These are phyloP conservation scores for Rostrohypoxylon terebratum DNA, from an alignment of 495 filamentous ascomycete genomes.

Conservation along the genomic window DNA sequence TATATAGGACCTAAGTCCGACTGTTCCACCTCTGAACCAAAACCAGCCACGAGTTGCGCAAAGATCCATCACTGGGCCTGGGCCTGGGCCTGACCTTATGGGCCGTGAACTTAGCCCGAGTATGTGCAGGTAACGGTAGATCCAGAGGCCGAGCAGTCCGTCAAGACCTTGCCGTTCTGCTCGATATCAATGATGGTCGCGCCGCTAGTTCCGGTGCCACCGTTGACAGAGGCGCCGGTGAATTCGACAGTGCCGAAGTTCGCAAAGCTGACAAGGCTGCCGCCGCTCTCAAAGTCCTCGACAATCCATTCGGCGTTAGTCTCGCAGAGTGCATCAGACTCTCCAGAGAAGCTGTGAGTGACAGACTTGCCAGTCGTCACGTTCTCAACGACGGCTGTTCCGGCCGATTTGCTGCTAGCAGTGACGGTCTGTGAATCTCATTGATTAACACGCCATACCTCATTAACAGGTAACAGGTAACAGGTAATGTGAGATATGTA, in stretches of 20 bases:
- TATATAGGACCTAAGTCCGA: background rate
- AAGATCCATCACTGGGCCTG: background rate
- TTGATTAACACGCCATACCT: slow-evolving; percentile 1
- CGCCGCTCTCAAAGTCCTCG: slow-evolving; percentile 68
- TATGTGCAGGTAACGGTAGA: slow-evolving; percentile 52
- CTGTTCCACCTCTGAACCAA: background rate
- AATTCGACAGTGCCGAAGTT: slow-evolving; percentile 67
- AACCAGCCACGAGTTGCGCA: too few species aligned
- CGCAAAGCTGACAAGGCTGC: slow-evolving; percentile 62
- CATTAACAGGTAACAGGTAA: background rate
- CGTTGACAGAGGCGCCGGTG: slow-evolving; percentile 54
- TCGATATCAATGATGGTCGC: slow-evolving; percentile 65
- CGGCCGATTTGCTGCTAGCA: slow-evolving; percentile 59
- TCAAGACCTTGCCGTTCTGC: slow-evolving; percentile 62
- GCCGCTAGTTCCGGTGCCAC: slow-evolving; percentile 53
- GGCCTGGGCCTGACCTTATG: background rate
- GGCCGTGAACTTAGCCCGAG: slow-evolving; percentile 17
- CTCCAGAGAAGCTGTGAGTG: slow-evolving; percentile 61
- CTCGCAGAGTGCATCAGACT: slow-evolving; percentile 51
- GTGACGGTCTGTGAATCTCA: slow-evolving; percentile 58
- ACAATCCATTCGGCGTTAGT: slow-evolving; percentile 75
- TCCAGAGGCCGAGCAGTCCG: slow-evolving; percentile 57
- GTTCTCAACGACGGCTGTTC: slow-evolving; percentile 69
- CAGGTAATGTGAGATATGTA: background rate
- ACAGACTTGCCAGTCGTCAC: slow-evolving; percentile 65